These are phyloP conservation scores for Bryoglossum gracile DNA, from an alignment of 495 filamentous ascomycete genomes.

Conservation along the genomic window DNA sequence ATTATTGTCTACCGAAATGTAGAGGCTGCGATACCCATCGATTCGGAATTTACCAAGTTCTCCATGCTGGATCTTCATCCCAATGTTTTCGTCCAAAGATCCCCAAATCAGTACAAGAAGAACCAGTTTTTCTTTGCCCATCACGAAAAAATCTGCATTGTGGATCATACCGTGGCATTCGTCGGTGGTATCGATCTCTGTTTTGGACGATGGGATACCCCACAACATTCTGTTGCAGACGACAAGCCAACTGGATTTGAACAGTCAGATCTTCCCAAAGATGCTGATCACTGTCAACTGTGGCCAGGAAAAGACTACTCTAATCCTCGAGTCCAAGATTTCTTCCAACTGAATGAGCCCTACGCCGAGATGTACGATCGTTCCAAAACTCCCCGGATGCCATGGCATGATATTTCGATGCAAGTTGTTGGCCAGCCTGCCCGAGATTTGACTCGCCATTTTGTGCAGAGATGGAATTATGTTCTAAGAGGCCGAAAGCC, in stretches of 20 bases:
- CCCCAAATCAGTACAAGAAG: constrained; percentile 95
- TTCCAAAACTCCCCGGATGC: constrained; percentile 82
- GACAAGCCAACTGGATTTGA: constrained; percentile 97
- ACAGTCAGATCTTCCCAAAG: constrained; percentile 64
- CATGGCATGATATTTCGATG: constrained; percentile 99
- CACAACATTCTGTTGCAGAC: constrained; percentile 81
- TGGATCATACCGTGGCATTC: constrained; percentile 95
- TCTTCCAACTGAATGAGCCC: constrained; percentile 86
- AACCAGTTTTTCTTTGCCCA: constrained; percentile 99
- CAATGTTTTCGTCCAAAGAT: constrained; percentile 92
- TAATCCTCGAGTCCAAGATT: constrained; percentile 91
- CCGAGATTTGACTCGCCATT: constrained; percentile 88
- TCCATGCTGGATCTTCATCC: constrained; percentile 92
- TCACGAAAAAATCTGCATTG: constrained; percentile 92
- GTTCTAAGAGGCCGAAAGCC: constrained; percentile 90
- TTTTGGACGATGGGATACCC: constrained; percentile 96
- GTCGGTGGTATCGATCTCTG: constrained; percentile 95
- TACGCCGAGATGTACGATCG: constrained; percentile 99
- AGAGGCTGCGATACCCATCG: constrained; percentile 94
- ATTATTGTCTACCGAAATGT: constrained; percentile 98
- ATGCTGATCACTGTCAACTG: constrained; percentile 89
- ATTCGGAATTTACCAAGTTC: constrained; percentile 98
- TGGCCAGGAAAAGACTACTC: constrained; percentile 99
- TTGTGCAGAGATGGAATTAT: constrained; percentile 99
- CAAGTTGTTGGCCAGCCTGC: constrained; percentile 96